Conservation (phyloP, 805 yeast species). For the Suhomyces tanzawaensis region DNA sequence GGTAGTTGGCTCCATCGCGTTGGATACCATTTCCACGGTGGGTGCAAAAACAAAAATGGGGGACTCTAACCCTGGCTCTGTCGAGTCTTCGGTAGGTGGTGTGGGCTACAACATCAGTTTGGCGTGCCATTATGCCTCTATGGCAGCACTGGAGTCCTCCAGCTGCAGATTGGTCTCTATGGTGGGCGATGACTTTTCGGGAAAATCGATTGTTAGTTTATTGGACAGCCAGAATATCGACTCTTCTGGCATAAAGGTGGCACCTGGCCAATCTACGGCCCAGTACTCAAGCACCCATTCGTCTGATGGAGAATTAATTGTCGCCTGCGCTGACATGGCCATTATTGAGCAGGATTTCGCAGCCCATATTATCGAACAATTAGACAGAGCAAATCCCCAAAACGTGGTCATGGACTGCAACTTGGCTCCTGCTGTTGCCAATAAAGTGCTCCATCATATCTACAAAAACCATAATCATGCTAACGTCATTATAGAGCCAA, state of each 20-base stretch:
- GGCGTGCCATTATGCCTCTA: constrained; percentile 47
- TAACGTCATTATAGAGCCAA: constrained; percentile 66
- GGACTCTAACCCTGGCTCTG: constrained; percentile 75
- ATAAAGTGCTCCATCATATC: constrained; percentile 30
- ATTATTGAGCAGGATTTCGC: constrained; percentile 50
- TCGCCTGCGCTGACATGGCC: constrained; percentile 87
- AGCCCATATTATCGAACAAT: constrained; percentile 39
- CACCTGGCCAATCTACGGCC: constrained; percentile 45
- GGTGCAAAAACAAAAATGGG: constrained; percentile 22
- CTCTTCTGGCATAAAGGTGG: constrained; percentile 38
- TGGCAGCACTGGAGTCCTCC: not conserved
- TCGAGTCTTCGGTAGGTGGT: constrained; percentile 67
- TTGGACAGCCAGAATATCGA: constrained; percentile 28
- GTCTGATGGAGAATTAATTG: constrained; percentile 55
- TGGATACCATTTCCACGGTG: constrained; percentile 64
- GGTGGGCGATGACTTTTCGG: constrained; percentile 60
- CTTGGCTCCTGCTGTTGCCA: constrained; percentile 44
- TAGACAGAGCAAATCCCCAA: constrained; percentile 44
- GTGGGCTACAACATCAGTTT: constrained; percentile 77
- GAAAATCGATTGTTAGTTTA: constrained; percentile 34
- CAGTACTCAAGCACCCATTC: constrained; percentile 73
- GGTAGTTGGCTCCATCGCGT: constrained; percentile 73
- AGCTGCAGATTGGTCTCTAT: constrained; percentile 51
- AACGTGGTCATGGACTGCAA: constrained; percentile 68
- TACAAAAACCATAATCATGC: constrained; percentile 14